Conservation (phyloP, 257 asterid genomes). For the Scutellaria minor region DNA sequence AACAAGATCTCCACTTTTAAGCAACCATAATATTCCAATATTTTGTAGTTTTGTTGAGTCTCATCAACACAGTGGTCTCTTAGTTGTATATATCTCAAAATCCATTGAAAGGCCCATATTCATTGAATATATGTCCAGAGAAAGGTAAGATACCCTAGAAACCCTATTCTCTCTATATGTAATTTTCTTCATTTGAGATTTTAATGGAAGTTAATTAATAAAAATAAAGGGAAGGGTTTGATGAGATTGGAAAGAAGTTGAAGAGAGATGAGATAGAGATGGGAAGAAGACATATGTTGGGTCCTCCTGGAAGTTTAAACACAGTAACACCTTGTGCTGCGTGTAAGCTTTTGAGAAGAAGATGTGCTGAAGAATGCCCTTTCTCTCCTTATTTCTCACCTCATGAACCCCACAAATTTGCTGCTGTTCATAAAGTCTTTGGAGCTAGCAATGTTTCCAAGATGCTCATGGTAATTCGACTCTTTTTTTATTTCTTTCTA, state of each 20-base stretch:
- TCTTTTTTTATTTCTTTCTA: not conserved
- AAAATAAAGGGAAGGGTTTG: slow-evolving; percentile 64
- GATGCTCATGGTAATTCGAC: slow-evolving; percentile 70
- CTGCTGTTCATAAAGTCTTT: slow-evolving; percentile 92
- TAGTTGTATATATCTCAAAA: not conserved
- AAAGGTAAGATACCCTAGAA: slow-evolving; percentile 48
- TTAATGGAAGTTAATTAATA: too few relatives aligned
- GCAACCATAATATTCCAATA: slow-evolving; percentile 19
- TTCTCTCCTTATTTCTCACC: slow-evolving; percentile 94
- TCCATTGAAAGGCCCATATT: slow-evolving; percentile 3
- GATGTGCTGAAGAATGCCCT: slow-evolving; percentile 94
- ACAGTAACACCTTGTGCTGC: slow-evolving; percentile 94
- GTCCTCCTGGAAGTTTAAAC: slow-evolving; percentile 66
- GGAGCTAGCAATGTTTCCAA: slow-evolving; percentile 98
- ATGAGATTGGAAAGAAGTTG: slow-evolving; percentile 72
- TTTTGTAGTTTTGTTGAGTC: slow-evolving; percentile 10
- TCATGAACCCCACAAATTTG: slow-evolving; percentile 85
- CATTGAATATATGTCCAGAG: slow-evolving; percentile 65
- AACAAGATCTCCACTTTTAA: slow-evolving; percentile 26
- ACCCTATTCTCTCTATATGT: slow-evolving; percentile 10
- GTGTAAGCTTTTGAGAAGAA: slow-evolving; percentile 81
- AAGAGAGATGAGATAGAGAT: slow-evolving; percentile 51
- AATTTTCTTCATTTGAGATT: not conserved
- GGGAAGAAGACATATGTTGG: slow-evolving; percentile 72
- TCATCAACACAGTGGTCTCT: too few relatives aligned